Percentiles rank a stretch among this genome's conserved stretches.
Evolutionary conservation across 2,329 filamentous ascomycete species (phyloP).

Genomic region (Diplodia scrobiculata): DNA sequence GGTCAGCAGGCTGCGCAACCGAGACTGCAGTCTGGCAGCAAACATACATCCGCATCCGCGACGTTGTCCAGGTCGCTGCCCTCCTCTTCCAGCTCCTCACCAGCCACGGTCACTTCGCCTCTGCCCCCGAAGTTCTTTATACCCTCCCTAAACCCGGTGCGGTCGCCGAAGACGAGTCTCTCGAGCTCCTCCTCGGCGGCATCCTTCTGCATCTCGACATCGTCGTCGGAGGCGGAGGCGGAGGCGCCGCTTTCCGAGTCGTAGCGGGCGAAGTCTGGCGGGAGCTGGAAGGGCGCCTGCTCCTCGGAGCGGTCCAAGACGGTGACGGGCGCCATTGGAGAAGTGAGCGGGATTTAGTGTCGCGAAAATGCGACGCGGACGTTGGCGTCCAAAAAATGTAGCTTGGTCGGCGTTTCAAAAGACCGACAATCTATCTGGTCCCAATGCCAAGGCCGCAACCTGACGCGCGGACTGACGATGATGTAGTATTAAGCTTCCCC

Average conservation of each 20-base stretch:
- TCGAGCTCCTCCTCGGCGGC: conserved; percentile 83
- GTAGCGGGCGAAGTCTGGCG: conserved; percentile 17
- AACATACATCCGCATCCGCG: conserved; percentile 69
- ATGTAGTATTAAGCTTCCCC: conserved; percentile 20
- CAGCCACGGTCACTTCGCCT: conserved; percentile 40
- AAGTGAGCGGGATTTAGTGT: background rate
- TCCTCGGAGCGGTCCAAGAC: conserved; percentile 18
- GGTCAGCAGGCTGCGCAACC: background rate
- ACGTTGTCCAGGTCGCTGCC: conserved; percentile 60
- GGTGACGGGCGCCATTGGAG: conserved; percentile 25
- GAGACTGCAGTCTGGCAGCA: background rate
- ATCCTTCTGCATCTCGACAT: conserved; percentile 64
- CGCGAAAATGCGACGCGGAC: background rate
- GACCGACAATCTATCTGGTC: background rate
- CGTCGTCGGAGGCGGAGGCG: conserved; percentile 11
- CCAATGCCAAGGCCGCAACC: background rate
- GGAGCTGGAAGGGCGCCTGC: conserved; percentile 15
- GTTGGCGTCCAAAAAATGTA: conserved; percentile 25
- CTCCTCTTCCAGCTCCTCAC: conserved; percentile 52
- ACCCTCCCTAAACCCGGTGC: conserved; percentile 74
- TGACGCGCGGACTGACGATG: conserved; percentile 11
- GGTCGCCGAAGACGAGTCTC: conserved; percentile 83
- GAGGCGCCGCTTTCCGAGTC: background rate
- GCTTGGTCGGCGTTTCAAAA: conserved; percentile 21
- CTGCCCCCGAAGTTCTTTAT: conserved; percentile 61